phyloP scores from a whole-genome alignment of 257 asterid species.

The Eucommia ulmoides region DNA sequence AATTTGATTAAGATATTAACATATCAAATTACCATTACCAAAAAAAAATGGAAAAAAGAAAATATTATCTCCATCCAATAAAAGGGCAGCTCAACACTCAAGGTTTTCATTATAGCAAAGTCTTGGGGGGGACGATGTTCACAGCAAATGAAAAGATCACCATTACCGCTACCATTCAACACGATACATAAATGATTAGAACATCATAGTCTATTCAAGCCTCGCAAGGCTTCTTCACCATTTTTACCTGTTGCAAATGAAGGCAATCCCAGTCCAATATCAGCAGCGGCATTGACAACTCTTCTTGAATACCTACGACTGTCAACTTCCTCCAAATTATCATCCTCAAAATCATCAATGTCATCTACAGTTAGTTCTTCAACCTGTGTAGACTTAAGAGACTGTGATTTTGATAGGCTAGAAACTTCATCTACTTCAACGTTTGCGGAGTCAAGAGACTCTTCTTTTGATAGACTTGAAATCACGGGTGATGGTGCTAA shows the following conservation, averaged over 20 bases:
- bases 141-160: too few relatives aligned
- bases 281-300: conserved; percentile 87
- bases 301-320: conserved; percentile 82
- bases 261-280: conserved; percentile 69
- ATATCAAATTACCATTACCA: too few relatives aligned
- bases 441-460: conserved; percentile 50
- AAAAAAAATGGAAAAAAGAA: too few relatives aligned
- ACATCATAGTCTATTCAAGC: too few relatives aligned
- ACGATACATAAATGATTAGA: too few relatives aligned
- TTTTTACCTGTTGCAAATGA: conserved; percentile 79
- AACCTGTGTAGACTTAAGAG: conserved; percentile 44
- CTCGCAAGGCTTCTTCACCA: too few relatives aligned
- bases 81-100: too few relatives aligned
- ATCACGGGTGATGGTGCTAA: conserved; percentile 42
- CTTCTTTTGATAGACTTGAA: conserved; percentile 38
- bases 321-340: conserved; percentile 51
- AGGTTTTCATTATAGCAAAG: too few relatives aligned
- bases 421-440: conserved; percentile 50
- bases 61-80: too few relatives aligned
- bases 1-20: too few relatives aligned
- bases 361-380: conserved; percentile 86
- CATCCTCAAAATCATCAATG: conserved; percentile 81
- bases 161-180: too few relatives aligned
- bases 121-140: too few relatives aligned
- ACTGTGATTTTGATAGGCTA: conserved; percentile 46